Percentiles rank a stretch among this genome's conserved stretches.
These are phyloP conservation scores for Fusarium piperis DNA, from an alignment of 2,329 filamentous ascomycete genomes.

Conservation along the genomic window DNA sequence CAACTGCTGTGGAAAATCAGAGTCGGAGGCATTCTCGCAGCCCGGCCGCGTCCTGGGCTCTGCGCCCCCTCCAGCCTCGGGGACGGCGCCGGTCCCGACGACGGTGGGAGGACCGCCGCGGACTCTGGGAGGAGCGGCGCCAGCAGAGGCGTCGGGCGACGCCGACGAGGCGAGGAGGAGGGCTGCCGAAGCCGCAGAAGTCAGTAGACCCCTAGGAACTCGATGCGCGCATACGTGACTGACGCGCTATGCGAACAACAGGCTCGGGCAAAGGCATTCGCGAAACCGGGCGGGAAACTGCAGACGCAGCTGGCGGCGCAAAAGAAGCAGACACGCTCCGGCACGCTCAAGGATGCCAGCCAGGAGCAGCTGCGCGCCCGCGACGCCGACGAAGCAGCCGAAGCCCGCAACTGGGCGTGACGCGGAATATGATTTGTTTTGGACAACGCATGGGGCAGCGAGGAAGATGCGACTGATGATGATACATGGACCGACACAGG, in stretches of 20 bases:
- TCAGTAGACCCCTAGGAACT: conserved; percentile 53
- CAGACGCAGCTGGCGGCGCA: conserved; percentile 77
- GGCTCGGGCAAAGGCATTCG: conserved; percentile 72
- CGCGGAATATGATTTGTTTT: neutral
- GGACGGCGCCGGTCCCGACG: conserved; percentile 62
- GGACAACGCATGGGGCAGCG: neutral
- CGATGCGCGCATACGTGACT: neutral
- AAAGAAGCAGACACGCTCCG: conserved; percentile 75
- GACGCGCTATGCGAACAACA: conserved; percentile 46
- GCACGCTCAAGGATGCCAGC: conserved; percentile 75
- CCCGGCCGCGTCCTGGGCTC: conserved; percentile 78
- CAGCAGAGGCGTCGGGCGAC: conserved; percentile 40
- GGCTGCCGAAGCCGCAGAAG: conserved; percentile 87
- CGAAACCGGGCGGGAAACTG: conserved; percentile 73
- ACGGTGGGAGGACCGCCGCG: conserved; percentile 67
- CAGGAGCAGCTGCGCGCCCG: conserved; percentile 71
- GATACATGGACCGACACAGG: neutral
- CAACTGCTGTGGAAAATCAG: conserved; percentile 85
- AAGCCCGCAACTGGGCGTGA: conserved; percentile 50
- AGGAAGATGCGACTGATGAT: neutral
- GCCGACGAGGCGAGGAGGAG: conserved; percentile 72
- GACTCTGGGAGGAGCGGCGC: conserved; percentile 68
- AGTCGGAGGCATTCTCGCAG: conserved; percentile 73
- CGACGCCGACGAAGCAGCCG: conserved; percentile 70
- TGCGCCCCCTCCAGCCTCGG: conserved; percentile 54